Evolutionary conservation across 768 basidiomycete genomes (phyloP).

Genomic region (Lactarius quietus): DNA sequence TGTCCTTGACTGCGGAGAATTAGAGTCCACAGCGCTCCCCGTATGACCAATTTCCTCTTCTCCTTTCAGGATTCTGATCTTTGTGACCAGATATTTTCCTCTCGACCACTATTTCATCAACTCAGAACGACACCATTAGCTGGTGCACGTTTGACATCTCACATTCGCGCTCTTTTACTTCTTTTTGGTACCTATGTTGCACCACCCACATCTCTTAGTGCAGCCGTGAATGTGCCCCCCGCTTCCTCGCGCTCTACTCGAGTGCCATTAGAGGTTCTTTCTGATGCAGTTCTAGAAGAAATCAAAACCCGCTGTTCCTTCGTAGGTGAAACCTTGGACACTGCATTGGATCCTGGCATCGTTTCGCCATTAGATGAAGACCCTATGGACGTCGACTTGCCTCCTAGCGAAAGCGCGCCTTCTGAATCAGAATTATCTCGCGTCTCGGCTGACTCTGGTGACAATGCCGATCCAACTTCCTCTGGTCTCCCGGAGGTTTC

Average conservation of each 20-base stretch:
- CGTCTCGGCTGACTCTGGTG: constrained; percentile 43
- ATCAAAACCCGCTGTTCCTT: constrained; percentile 90
- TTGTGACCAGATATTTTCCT: constrained; percentile 73
- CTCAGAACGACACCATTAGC: constrained; percentile 84
- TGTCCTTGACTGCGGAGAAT: constrained; percentile 88
- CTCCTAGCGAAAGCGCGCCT: constrained; percentile 52
- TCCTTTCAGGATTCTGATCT: constrained; percentile 1
- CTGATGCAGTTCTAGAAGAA: constrained; percentile 79
- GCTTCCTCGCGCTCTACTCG: constrained; percentile 57
- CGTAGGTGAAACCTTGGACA: constrained; percentile 62
- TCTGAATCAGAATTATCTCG: constrained; percentile 69
- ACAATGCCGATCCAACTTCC: constrained; percentile 44
- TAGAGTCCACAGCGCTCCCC: constrained; percentile 85
- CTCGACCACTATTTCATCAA: constrained; percentile 81
- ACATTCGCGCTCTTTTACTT: constrained; percentile 76
- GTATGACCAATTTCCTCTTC: constrained; percentile 44
- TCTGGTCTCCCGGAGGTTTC: constrained; percentile 61
- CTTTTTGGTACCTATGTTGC: constrained; percentile 85
- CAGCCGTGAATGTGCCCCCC: constrained; percentile 62
- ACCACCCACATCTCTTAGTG: constrained; percentile 67
- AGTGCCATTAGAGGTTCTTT: constrained; percentile 77
- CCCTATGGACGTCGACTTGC: constrained; percentile 43
- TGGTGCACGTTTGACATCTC: constrained; percentile 74
- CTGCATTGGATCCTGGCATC: constrained; percentile 27
- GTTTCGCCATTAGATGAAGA: constrained; percentile 31